phyloP scores from a whole-genome alignment of 495 filamentous ascomycete genomes.

The Wilcoxina mikolae region DNA sequence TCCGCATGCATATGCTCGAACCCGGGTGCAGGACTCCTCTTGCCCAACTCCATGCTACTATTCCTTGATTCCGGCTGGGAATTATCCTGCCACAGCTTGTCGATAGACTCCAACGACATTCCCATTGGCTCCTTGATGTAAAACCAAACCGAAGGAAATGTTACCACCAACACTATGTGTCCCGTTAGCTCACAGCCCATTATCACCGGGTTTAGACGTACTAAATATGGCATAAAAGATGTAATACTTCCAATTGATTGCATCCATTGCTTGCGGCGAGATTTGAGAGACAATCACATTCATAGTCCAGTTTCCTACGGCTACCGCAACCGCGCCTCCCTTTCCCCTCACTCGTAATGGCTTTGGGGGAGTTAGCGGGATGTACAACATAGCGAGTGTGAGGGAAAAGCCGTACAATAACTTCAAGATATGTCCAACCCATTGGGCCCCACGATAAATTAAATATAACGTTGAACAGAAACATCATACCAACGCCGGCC shows the following conservation, averaged over 20 bases:
- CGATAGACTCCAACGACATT: not conserved
- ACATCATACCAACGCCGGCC: not conserved
- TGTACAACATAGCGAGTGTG: not conserved
- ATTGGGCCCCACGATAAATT: not conserved
- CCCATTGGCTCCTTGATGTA: constrained; percentile 2
- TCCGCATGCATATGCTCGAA: too few relatives aligned
- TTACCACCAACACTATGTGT: not conserved
- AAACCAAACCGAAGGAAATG: not conserved
- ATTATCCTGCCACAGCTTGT: not conserved
- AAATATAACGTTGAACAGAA: constrained; percentile 6
- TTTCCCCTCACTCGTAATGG: constrained; percentile 1
- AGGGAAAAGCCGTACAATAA: not conserved
- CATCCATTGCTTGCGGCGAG: constrained; percentile 1
- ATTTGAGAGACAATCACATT: constrained; percentile 4
- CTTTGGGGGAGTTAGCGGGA: not conserved
- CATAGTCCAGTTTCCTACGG: constrained; percentile 5
- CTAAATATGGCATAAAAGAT: constrained; percentile 4
- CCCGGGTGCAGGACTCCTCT: too few relatives aligned
- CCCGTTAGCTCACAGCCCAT: too few relatives aligned
- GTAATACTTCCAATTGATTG: constrained; percentile 4
- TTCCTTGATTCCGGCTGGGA: not conserved
- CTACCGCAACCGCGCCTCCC: constrained; percentile 1
- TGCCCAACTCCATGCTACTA: not conserved
- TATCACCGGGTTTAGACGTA: not conserved
- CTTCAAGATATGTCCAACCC: not conserved